Base-by-base conservation (phyloP, 192 early-diverging fungal genomes). In the Linnemannia zychae region DNA sequence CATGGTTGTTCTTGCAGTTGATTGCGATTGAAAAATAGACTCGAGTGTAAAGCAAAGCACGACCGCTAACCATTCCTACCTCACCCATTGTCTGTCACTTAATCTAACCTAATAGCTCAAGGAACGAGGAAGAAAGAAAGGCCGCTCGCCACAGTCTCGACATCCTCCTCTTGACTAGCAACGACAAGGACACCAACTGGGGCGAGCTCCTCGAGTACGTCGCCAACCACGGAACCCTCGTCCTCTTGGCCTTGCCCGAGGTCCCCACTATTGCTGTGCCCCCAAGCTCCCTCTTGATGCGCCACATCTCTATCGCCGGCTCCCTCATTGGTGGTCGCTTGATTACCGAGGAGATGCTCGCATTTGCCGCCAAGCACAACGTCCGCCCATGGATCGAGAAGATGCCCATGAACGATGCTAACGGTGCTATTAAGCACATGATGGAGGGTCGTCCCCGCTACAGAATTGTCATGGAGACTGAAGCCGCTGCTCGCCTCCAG, bases 391-490 rank as follows among this genome's bases (percentile, higher is more conserved):
- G 89, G 85, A 88, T 96, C 53, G 93, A 95, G 83, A 90, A 82
- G 72, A 88, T 90, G 65, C 91, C 93, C 13, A 89, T 95, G 82
- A 89, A 84, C 37, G 87, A 94, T 46, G 88, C 90, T 50, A 93
- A 94, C 71, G 90, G 91, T 72, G 96, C 91, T 12, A 76, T 95
- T 49, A 82, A 92, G 80, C 82, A 79, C 48, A 80, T 95, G 52
- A 90, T 90, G 75, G 82, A 88, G 28, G 93, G 94, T 72, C 90
- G 92, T 75, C 93, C 89, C 6, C 90, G 90, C 75, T 96, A 95
- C 80, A 90, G 96, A 66, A 79, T 95, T 74, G 95, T 97, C 50
- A 88, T 96, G 65, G 89, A 94, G 71, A 94, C 91, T 76, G 89
- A 92, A 81, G 84, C 83, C 48, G 83, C 77, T 49, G 47, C 82